Base-by-base conservation (phyloP, 768 basidiomycete species). In the Boletus vermiculosoides region DNA sequence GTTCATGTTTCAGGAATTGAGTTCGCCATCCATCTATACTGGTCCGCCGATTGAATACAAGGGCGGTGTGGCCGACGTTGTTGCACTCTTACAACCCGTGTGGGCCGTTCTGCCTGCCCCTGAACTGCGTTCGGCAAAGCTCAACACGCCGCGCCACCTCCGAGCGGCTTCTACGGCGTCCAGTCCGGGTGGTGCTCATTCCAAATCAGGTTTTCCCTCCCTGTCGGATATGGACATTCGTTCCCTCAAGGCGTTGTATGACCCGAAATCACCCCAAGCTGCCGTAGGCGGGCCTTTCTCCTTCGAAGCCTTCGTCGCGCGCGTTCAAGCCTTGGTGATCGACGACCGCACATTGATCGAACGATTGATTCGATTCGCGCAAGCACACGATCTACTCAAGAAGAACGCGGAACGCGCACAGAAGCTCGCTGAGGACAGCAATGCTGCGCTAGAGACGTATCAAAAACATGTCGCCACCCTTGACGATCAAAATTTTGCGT, bases 321-420 rank as follows among this genome's bases (percentile, higher is more conserved):
- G 94, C 7, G 87, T 97, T 45, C 86, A 89, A 64, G 86, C 90
- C 3, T 78, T 97, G 55, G 78, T 97, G 51, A 78, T 81, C 34
- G 96, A 97, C 70, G 92, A 95, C 64, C 83, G 85, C 25, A 80
- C 88, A 20, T 73, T 98, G 57, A 92, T 94, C 58, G 90, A 93
- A 71, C 82, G 94, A 33, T 75, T 94, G 39, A 76, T 92, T 50
- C 84, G 92, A 25, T 90, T 93, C 63, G 94, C 91, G 2, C 87
- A 92, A 71, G 91, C 93, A 49, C 89, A 95, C 57, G 94, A 96
- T 62, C 67, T 95, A 61, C 80, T 96, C 58, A 96, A 94, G 80
- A 90, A 87, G 75, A 94, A 94, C 66, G 92, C 93, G 20, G 92
- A 93, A 66, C 80, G 92, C 48, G 94, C 92, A 22, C 90, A 94